Evolutionary conservation across 805 yeast species (phyloP), one percentile per base, ranked within the genome.

Genomic region (Wickerhamiella spandovensis): DNA sequence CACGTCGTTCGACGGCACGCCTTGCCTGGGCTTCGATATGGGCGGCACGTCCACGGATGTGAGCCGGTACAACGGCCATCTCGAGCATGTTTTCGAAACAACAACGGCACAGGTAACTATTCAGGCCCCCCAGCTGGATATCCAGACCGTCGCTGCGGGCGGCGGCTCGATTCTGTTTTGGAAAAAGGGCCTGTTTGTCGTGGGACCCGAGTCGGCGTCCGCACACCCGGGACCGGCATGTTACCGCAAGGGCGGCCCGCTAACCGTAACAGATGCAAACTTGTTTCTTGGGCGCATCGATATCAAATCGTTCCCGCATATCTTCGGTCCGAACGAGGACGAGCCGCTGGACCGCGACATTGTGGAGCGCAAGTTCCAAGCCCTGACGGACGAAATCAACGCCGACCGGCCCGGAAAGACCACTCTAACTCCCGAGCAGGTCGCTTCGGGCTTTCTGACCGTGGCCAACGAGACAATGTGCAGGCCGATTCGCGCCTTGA

Each of bases 21-120:
- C 95, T 0, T 70, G 83, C 45, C 75, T 85, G 51, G 94, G 92
- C 0, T 83, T 85, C 57, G 95, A 85, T 64, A 84, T 85, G 89
- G 95, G 95, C 47, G 95, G 95, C 46, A 85, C 95, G 1, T 82
- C 90, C 0, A 85, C 95, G 1, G 95, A 86, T 67, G 89, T 84
- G 3, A 79, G 87, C 5, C 71, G 95, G 54, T 85, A 69, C 60
- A 74, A 71, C 48, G 90, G 90, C 1, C 72, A 75, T 44, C 73
- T 78, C 30, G 89, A 83, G 53, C 90, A 83, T 62, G 84, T 84
- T 15, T 84, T 85, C 62, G 95, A 86, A 63, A 82, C 89, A 2
- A 76, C 82, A 2, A 83, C 88, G 12, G 94, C 95, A 2, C 90
- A 90, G 21, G 79, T 85, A 45, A 81, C 84, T 2, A 81, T 85